A percentile compares a stretch with the other conserved stretches of the same genome.
Evolutionary conservation across 2,329 filamentous ascomycete species (phyloP).

Genomic region (Ascochyta pisi): DNA sequence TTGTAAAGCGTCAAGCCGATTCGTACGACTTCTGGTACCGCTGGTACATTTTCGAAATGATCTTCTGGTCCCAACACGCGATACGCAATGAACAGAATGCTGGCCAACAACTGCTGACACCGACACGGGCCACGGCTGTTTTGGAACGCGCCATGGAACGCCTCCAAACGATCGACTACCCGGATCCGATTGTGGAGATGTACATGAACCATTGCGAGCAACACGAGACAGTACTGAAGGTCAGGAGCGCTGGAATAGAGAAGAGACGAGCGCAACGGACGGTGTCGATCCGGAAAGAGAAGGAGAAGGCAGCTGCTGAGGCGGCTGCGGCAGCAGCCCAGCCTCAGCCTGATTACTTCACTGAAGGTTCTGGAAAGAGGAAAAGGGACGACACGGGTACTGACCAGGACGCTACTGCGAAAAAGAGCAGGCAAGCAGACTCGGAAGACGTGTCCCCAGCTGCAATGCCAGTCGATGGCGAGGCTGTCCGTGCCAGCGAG

Average conservation of each 20-base stretch:
- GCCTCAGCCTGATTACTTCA: constrained; percentile 23
- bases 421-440: constrained; percentile 67
- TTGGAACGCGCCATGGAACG: constrained; percentile 72
- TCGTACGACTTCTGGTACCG: constrained; percentile 93
- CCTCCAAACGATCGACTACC: constrained; percentile 72
- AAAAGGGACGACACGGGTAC: constrained; percentile 67
- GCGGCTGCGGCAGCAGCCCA: constrained; percentile 46
- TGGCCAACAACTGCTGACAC: constrained; percentile 61
- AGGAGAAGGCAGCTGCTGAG: constrained; percentile 67
- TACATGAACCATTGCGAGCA: constrained; percentile 86
- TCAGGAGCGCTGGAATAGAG: constrained; percentile 76
- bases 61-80: constrained; percentile 67
- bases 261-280: constrained; percentile 66
- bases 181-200: constrained; percentile 76
- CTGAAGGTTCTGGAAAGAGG: constrained; percentile 68
- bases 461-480: constrained; percentile 23
- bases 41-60: constrained; percentile 92
- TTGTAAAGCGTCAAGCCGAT: constrained; percentile 73
- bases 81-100: constrained; percentile 59
- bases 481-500: constrained; percentile 39
- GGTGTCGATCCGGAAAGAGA: constrained; percentile 64
- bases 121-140: constrained; percentile 76
- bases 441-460: constrained; percentile 20
- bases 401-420: constrained; percentile 63
- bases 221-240: constrained; percentile 78